Conservation (phyloP, 352 stramenopile species). For the Phytophthora sp. region DNA sequence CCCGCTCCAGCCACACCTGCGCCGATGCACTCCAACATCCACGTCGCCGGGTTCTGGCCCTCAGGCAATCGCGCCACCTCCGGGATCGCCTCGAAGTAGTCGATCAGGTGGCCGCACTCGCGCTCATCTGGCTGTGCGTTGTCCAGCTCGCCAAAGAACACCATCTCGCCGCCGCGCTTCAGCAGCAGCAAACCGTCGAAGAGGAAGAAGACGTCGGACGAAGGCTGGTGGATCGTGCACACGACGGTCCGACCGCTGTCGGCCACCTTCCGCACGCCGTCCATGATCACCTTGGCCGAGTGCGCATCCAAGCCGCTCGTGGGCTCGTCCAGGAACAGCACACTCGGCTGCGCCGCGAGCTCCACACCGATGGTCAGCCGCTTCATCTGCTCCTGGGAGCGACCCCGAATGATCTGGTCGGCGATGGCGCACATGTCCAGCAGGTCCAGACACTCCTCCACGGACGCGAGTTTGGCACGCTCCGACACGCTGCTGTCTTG, state of each 20-base stretch:
- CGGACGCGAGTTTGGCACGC: slow-evolving; percentile 28
- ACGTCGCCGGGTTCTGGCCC: slow-evolving; percentile 64
- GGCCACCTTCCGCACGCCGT: slow-evolving; percentile 85
- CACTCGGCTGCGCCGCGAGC: slow-evolving; percentile 79
- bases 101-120: slow-evolving; percentile 31
- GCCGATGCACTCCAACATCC: slow-evolving; percentile 72
- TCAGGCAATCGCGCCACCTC: slow-evolving; percentile 26
- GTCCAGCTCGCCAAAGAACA: slow-evolving; percentile 61
- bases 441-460: slow-evolving; percentile 42
- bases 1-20: slow-evolving; percentile 26
- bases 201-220: slow-evolving; percentile 27
- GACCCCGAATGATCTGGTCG: slow-evolving; percentile 42
- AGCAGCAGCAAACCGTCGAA: slow-evolving; percentile 88
- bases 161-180: slow-evolving; percentile 56
- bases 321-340: slow-evolving; percentile 86
- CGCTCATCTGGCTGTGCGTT: slow-evolving; percentile 5
- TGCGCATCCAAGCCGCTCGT: slow-evolving; percentile 69
- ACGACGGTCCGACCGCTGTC: slow-evolving; percentile 70
- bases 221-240: slow-evolving; percentile 51
- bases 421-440: slow-evolving; percentile 35
- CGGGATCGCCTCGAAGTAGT: slow-evolving; percentile 48
- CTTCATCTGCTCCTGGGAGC: slow-evolving; percentile 61
- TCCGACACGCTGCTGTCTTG: slow-evolving; percentile 33
- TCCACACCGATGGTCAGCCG: slow-evolving; percentile 87
- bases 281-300: slow-evolving; percentile 77